These are phyloP conservation scores for Debaryomyces subglobosus DNA, from an alignment of 1,139 yeast genomes.

Conservation along the genomic window DNA sequence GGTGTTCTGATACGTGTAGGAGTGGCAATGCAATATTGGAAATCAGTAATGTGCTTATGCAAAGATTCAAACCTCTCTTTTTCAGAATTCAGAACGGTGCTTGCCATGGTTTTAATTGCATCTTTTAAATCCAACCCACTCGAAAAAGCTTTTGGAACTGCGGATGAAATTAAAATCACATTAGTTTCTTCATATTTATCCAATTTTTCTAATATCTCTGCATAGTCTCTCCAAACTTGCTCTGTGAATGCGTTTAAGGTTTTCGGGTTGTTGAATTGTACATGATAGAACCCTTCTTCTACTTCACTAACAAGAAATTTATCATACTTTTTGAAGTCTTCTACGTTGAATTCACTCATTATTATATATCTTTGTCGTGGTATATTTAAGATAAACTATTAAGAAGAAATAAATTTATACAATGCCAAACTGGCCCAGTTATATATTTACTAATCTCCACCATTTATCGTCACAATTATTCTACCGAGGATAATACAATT, in stretches of 20 bases:
- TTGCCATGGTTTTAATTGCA: constrained; percentile 24
- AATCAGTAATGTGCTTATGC: constrained; percentile 51
- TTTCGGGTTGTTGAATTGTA: constrained; percentile 67
- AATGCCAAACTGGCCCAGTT: not conserved
- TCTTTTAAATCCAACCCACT: constrained; percentile 67
- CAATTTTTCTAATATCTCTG: constrained; percentile 49
- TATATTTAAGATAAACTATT: not conserved
- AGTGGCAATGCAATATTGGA: constrained; percentile 58
- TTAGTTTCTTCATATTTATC: constrained; percentile 50
- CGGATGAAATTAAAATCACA: constrained; percentile 58
- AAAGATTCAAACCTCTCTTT: constrained; percentile 28
- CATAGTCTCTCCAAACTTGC: constrained; percentile 58
- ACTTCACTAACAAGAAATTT: constrained; percentile 44
- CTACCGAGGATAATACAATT: constrained; percentile 4
- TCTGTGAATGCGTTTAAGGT: constrained; percentile 62
- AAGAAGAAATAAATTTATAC: not conserved
- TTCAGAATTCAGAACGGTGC: constrained; percentile 16
- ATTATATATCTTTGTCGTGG: not conserved
- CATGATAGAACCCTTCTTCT: constrained; percentile 55
- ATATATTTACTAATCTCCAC: not conserved
- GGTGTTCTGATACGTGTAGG: constrained; percentile 53
- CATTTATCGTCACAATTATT: not conserved
- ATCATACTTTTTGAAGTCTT: constrained; percentile 36
- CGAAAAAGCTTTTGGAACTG: constrained; percentile 59
- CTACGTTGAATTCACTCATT: constrained; percentile 18